phyloP scores from a whole-genome alignment of 2,329 filamentous ascomycete genomes.

The Fusarium mundagurra region DNA sequence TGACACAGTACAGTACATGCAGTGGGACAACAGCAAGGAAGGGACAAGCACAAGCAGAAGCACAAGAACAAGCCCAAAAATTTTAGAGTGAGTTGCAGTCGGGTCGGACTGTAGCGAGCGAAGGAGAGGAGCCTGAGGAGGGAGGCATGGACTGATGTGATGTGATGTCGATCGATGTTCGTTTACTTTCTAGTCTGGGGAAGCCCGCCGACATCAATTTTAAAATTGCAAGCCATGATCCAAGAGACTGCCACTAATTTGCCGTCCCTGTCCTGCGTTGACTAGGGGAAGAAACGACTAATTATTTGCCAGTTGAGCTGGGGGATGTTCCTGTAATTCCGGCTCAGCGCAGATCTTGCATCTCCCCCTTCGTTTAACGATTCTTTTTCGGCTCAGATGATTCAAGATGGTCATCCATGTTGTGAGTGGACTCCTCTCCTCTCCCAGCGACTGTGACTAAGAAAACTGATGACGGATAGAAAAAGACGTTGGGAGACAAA shows the following conservation, averaged over 20 bases:
- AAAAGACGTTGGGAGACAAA: conserved; percentile 23
- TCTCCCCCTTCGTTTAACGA: neutral
- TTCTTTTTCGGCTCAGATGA: conserved; percentile 9
- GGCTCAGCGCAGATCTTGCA: conserved; percentile 36
- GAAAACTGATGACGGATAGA: conserved; percentile 13
- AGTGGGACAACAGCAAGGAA: neutral
- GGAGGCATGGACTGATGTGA: neutral
- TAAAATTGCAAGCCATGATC: conserved; percentile 46
- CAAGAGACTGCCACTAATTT: conserved; percentile 41
- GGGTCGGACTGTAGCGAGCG: conserved; percentile 20
- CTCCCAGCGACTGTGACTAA: neutral
- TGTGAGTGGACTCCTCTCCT: neutral
- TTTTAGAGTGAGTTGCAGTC: conserved; percentile 17
- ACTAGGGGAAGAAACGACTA: conserved; percentile 24
- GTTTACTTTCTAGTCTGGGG: conserved; percentile 25
- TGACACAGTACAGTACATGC: conserved; percentile 15
- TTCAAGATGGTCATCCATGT: neutral
- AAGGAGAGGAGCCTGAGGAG: conserved; percentile 2
- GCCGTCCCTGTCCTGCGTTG: conserved; percentile 33
- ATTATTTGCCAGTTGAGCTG: conserved; percentile 5
- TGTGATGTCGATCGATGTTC: conserved; percentile 34
- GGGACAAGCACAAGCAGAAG: neutral
- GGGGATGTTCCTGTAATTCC: conserved; percentile 37
- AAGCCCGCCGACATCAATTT: conserved; percentile 44
- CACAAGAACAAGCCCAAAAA: neutral